These are phyloP conservation scores for Wickerhamiella azymoides DNA, from an alignment of 805 yeast species.

Conservation along the genomic window DNA sequence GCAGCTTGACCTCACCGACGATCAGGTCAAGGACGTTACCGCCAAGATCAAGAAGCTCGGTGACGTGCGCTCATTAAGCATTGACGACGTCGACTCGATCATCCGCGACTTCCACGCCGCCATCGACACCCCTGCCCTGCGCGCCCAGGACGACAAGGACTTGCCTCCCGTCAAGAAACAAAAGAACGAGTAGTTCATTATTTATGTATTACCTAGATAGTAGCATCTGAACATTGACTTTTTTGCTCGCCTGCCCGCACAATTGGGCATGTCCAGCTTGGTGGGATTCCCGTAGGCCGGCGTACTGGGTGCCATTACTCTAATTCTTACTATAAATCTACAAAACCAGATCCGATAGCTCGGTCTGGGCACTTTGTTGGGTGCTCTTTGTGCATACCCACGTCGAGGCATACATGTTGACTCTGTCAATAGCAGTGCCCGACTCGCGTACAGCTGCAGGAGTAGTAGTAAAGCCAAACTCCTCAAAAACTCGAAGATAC, in stretches of 20 bases:
- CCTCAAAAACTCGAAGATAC: slow-evolving; percentile 59
- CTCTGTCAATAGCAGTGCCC: slow-evolving; percentile 59
- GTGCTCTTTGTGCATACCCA: slow-evolving; percentile 58
- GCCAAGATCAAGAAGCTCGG: slow-evolving; percentile 86
- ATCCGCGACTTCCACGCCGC: slow-evolving; percentile 87
- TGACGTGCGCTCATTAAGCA: slow-evolving; percentile 84
- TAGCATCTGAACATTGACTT: no score
- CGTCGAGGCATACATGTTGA: slow-evolving; percentile 79
- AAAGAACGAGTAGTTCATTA: slow-evolving; percentile 17
- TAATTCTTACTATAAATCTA: no score
- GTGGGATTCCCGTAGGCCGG: no score
- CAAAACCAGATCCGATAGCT: not conserved
- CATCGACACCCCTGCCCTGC: slow-evolving; percentile 19
- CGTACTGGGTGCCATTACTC: no score
- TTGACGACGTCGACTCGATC: slow-evolving; percentile 95
- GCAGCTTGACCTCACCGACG: slow-evolving; percentile 78
- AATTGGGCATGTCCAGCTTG: no score
- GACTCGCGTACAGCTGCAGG: slow-evolving; percentile 55
- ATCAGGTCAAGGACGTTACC: slow-evolving; percentile 90
- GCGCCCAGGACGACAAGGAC: slow-evolving; percentile 14
- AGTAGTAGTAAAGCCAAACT: slow-evolving; percentile 49
- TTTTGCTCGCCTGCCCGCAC: no score
- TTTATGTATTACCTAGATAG: not conserved
- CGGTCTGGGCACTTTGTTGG: not conserved
- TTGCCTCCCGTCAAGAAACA: slow-evolving; percentile 24